Conservation (phyloP, 306 rosid species). For the Chamaecrista fasciculata region DNA sequence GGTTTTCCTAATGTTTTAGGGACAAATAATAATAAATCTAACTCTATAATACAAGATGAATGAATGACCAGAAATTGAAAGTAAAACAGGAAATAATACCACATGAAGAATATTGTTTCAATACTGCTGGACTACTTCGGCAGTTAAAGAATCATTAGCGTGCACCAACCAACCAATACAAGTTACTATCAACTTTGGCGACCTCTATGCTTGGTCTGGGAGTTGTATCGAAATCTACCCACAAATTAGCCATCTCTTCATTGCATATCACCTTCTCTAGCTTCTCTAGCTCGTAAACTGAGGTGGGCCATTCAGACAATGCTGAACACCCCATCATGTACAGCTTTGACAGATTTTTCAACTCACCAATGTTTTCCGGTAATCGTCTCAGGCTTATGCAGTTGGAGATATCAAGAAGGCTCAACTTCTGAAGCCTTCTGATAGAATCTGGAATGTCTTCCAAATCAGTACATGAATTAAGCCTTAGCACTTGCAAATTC, state of each 20-base stretch:
- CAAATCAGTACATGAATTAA: conserved; percentile 38
- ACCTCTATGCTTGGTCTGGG: conserved; percentile 23
- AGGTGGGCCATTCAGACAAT: conserved; percentile 33
- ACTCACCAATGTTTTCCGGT: conserved; percentile 39
- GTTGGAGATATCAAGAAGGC: conserved; percentile 39
- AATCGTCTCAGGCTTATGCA: conserved; percentile 34
- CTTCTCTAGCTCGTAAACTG: conserved; percentile 17
- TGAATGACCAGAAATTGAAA: background rate
- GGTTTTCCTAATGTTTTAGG: background rate
- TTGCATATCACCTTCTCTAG: conserved; percentile 35
- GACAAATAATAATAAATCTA: background rate
- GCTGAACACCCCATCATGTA: conserved; percentile 42
- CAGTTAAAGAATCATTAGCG: conserved; percentile 10
- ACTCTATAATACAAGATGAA: background rate
- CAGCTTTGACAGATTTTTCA: conserved; percentile 36
- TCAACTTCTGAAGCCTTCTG: conserved; percentile 28
- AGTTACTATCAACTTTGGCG: conserved; percentile 25
- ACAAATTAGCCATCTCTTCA: conserved; percentile 37
- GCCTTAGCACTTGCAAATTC: conserved; percentile 45
- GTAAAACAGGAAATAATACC: background rate
- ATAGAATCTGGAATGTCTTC: conserved; percentile 25
- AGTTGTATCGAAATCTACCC: conserved; percentile 9
- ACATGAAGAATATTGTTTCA: background rate
- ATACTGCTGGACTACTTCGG: background rate
- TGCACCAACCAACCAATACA: conserved; percentile 38